phyloP scores from a whole-genome alignment of 1,284 basidiomycete species.

The Pyrrhoderma noxium region DNA sequence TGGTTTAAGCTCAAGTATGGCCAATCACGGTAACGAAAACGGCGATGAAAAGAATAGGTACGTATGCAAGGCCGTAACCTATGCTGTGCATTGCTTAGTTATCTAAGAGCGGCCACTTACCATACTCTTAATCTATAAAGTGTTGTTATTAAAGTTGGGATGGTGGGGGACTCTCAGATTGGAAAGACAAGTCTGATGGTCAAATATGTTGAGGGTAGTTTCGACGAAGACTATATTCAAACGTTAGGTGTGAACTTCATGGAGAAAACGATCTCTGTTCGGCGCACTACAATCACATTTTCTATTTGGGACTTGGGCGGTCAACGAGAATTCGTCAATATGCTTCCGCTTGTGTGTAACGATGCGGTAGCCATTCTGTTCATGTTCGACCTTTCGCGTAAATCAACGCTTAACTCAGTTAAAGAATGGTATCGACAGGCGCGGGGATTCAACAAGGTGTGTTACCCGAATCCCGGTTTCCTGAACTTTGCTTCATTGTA shows the following conservation, averaged over 20 bases:
- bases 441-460: slow-evolving; percentile 86
- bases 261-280: slow-evolving; percentile 97
- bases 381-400: slow-evolving; percentile 98
- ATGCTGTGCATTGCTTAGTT: slow-evolving; percentile 4
- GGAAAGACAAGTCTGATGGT: slow-evolving; percentile 98
- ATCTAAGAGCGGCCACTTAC: not conserved
- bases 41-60: slow-evolving; percentile 19
- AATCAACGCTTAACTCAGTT: slow-evolving; percentile 94
- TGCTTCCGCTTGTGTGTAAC: slow-evolving; percentile 97
- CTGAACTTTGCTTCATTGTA: too few relatives aligned
- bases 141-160: slow-evolving; percentile 95
- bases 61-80: not conserved
- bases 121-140: slow-evolving; percentile 32
- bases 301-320: slow-evolving; percentile 99
- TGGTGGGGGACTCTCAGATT: slow-evolving; percentile 99
- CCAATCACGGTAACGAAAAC: slow-evolving; percentile 2
- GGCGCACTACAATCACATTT: slow-evolving; percentile 97
- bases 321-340: slow-evolving; percentile 97
- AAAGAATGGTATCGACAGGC: slow-evolving; percentile 99
- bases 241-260: slow-evolving; percentile 99
- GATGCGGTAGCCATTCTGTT: slow-evolving; percentile 98
- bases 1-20: slow-evolving; percentile 10
- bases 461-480: slow-evolving; percentile 37
- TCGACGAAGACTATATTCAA: slow-evolving; percentile 99
- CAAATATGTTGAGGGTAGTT: slow-evolving; percentile 95